Base-by-base conservation (phyloP, 257 asterid genomes). In the Solanum gracilifrons region DNA sequence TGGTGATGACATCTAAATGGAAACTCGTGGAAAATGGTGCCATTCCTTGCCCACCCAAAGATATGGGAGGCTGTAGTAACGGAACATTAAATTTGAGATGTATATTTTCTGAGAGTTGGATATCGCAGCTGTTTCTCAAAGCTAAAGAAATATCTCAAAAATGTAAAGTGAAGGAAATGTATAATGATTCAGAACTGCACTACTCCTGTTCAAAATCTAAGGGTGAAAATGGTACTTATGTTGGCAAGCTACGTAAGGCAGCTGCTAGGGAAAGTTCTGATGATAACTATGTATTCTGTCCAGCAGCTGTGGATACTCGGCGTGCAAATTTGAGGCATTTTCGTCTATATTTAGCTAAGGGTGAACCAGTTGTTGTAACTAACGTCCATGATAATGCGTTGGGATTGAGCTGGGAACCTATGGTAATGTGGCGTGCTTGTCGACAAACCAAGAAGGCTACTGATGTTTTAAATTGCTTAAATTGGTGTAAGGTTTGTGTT, bases 341-440 rank as follows among this genome's bases (percentile, higher is more conserved):
- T 88, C 96, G 89, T 83, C 87, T 92, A 89, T 98, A 96, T 83
- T 94, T 98, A 98, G 86, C 90, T 68, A 93, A 89, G 92, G 99
- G 98, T 3, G 98, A 97, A 89, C 99, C 98, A 13, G 95, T 95
- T 69, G 89, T 97, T 87, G 98, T 95, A 62, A 95, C 95, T 88
- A 87, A 94, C 82, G 97, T 95, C 84, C 97, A 94, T 60, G 98
- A 92, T 37, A 93, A 94, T 58, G 90, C 97, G 15, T 36, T 68
- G 86, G 99, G 99, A 75, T 91, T 95, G 95, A 97, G 99, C 91
- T 97, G 99, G 99, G 98, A 97, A 87, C 99, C 99, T 25, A 94
- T 94, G 99, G 99, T 97, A 88, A 97, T 97, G 98, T 97, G 98
- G 98, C 98, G 99, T 89, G 98, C 98, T 60, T 90, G 90, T 76